Evolutionary conservation across 805 yeast species (phyloP).

Genomic region (Komagataella mondaviorum): DNA sequence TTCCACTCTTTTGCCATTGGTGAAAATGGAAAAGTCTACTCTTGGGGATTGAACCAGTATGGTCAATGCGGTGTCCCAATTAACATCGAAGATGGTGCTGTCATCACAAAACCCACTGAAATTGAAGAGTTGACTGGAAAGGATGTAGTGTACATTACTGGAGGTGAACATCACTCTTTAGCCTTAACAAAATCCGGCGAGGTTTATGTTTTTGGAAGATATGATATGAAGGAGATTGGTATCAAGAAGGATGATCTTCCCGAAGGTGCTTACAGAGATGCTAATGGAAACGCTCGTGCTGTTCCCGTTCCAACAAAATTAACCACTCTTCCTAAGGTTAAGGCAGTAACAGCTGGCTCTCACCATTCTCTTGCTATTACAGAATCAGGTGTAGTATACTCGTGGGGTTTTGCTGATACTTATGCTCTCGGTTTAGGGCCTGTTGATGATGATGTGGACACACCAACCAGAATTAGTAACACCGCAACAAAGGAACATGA

Average conservation of each 20-base stretch:
- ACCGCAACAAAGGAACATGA: constrained; percentile 82
- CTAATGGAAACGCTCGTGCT: constrained; percentile 67
- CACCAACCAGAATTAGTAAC: constrained; percentile 81
- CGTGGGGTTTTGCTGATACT: constrained; percentile 98
- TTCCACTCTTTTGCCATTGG: constrained; percentile 92
- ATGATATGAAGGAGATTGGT: constrained; percentile 90
- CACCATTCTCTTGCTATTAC: constrained; percentile 88
- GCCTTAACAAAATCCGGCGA: constrained; percentile 65
- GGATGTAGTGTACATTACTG: constrained; percentile 51
- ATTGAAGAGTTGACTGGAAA: constrained; percentile 51
- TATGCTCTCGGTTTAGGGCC: constrained; percentile 89
- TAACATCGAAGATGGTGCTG: constrained; percentile 73
- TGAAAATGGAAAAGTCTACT: constrained; percentile 49
- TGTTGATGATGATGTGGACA: constrained; percentile 74
- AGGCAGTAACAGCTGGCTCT: constrained; percentile 66
- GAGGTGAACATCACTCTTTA: constrained; percentile 91
- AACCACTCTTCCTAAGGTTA: constrained; percentile 39
- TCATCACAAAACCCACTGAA: constrained; percentile 64
- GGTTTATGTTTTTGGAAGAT: constrained; percentile 78
- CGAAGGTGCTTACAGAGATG: constrained; percentile 58
- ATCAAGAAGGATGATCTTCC: constrained; percentile 57
- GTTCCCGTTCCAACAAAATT: constrained; percentile 77
- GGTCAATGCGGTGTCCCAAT: constrained; percentile 89
- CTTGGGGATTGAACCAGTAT: constrained; percentile 96
- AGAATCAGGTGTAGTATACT: constrained; percentile 69